phyloP scores from a whole-genome alignment of 192 early-diverging fungal species.

The Umbelopsis isabellina region DNA sequence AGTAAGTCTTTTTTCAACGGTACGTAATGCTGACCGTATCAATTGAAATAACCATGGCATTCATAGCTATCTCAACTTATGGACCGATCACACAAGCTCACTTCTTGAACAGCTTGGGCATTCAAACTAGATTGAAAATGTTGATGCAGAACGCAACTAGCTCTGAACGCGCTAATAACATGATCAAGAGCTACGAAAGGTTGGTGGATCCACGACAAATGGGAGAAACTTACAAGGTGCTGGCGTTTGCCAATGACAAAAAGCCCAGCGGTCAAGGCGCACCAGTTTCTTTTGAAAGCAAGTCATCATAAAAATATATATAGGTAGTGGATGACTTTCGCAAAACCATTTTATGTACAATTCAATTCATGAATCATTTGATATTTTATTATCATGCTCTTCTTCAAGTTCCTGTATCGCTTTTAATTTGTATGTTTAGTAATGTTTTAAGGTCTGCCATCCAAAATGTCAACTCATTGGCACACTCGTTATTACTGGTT shows the following conservation, averaged over 20 bases:
- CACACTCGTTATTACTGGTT: neutral
- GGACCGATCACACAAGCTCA: constrained; percentile 83
- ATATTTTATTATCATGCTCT: too few species aligned
- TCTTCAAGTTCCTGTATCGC: too few species aligned
- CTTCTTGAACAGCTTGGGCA: constrained; percentile 82
- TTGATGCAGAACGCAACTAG: constrained; percentile 63
- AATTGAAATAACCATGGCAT: neutral
- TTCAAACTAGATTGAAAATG: constrained; percentile 70
- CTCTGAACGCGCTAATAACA: constrained; percentile 51
- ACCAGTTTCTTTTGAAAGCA: constrained; percentile 5
- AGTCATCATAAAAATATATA: too few species aligned
- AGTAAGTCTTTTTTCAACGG: constrained; percentile 1
- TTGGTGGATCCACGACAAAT: constrained; percentile 77
- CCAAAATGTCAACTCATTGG: too few species aligned
- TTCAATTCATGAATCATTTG: too few species aligned
- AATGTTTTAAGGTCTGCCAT: too few species aligned
- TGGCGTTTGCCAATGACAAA: constrained; percentile 50
- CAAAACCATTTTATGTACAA: too few species aligned
- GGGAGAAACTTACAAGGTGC: constrained; percentile 87
- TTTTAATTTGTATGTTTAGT: too few species aligned
- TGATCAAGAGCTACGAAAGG: constrained; percentile 74
- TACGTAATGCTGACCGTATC: neutral
- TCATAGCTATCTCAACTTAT: constrained; percentile 42
- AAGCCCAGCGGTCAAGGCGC: neutral
- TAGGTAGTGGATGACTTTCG: too few species aligned